Percentiles rank a stretch among this genome's conserved stretches.
Evolutionary conservation across 306 rosid genomes (phyloP).

Genomic region (Lagenaria siceraria): DNA sequence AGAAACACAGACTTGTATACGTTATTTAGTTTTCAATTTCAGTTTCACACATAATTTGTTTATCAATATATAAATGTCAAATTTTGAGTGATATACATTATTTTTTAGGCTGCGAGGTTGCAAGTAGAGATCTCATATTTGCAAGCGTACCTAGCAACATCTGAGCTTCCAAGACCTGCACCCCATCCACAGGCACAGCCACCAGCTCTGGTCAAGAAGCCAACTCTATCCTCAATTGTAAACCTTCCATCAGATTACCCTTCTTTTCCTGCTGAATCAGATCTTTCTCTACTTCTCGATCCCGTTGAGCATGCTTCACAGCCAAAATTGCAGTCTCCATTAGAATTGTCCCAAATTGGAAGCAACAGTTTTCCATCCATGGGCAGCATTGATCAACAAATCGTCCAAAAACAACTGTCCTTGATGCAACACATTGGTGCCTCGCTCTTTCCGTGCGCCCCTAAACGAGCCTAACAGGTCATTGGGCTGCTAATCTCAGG

Average conservation of each 20-base stretch:
- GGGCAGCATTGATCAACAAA: background rate
- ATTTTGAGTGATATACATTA: background rate
- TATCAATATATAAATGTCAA: background rate
- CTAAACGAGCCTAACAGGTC: background rate
- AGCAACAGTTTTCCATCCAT: slow-evolving; percentile 1
- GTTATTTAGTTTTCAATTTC: background rate
- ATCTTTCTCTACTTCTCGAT: background rate
- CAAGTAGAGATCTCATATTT: slow-evolving; percentile 72
- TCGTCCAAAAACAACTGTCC: background rate
- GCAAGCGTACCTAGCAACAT: slow-evolving; percentile 61
- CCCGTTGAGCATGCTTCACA: background rate
- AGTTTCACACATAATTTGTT: background rate
- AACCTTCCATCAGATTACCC: slow-evolving; percentile 28
- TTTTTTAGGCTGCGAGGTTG: slow-evolving; percentile 47
- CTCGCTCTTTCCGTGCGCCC: background rate
- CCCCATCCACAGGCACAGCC: slow-evolving; percentile 6
- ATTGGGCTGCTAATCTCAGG: background rate
- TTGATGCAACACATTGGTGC: background rate
- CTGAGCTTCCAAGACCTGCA: slow-evolving; percentile 31
- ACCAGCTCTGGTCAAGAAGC: slow-evolving; percentile 34
- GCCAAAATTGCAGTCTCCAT: background rate
- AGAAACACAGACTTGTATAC: background rate
- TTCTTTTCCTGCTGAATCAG: background rate
- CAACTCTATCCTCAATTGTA: slow-evolving; percentile 17
- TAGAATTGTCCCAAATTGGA: background rate